Base-by-base conservation (phyloP, 2,329 filamentous ascomycete genomes). In the Colletotrichum graminicola region DNA sequence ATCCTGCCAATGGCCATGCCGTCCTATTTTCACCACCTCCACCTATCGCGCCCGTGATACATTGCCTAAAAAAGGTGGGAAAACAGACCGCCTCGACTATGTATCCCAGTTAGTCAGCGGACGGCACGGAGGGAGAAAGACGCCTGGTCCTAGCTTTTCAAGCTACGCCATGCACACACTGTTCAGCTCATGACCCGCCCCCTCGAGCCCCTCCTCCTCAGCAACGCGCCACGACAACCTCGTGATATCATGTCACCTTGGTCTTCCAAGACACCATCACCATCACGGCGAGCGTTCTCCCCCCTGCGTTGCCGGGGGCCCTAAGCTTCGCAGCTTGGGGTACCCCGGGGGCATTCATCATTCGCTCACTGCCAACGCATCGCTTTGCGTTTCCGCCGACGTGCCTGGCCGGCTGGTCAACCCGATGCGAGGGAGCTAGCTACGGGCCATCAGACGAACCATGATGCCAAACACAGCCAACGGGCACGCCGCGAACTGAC, bases 121-220 rank as follows among this genome's bases (percentile, higher is more conserved):
- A 7, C 11, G 23, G n/a, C 5, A 8, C 21, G 12, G 8, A 18
- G 10, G 51, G 43, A 49, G 23, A 63, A 39, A 39, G 43, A 52
- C 26, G 43, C 64, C 55, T 63, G 59, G 64, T 41, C 65, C 65
- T 64, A 71, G 68, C 68, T 71, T 41, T 12, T 10, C 7, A 16
- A 63, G 60, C 60, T 66, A 52, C 45, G 45, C 45, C 21, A n/a
- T 51, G 26, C 45, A 51, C 47, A 39, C 52, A 55, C 54, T 10
- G 12, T 47, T n/a, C 8, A 51, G 49, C 57, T 41, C 51, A 18
- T 67, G 57, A 36, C 36, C 56, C 64, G 51, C 23, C 64, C 64
- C 39, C 29, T 62, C 32, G 26, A 39, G 65, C 59, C 65, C 64
- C 52, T 68, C 68, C 43, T 63, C 59, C 54, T 54, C 23, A 54